Evolutionary conservation across 352 stramenopile genomes (phyloP).

Genomic region (Globisporangium megalacanthum): DNA sequence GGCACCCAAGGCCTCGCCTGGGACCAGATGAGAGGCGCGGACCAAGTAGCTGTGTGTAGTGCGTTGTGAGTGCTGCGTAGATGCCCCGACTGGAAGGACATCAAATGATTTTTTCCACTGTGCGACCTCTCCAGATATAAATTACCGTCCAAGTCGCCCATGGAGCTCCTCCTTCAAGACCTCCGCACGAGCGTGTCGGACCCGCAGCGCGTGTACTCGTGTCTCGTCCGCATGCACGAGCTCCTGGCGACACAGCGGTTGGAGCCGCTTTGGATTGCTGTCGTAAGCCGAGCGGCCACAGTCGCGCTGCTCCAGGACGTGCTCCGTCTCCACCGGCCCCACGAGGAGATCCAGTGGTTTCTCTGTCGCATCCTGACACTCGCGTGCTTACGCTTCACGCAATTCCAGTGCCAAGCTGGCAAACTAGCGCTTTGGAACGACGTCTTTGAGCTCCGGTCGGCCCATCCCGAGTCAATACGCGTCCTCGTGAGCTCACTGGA

Average conservation of each 20-base stretch:
- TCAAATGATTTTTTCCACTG: background rate
- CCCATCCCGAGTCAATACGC: slow-evolving; percentile 24
- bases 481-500: slow-evolving; percentile 28
- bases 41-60: slow-evolving; percentile 1
- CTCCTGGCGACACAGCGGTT: slow-evolving; percentile 11
- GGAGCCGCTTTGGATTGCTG: slow-evolving; percentile 10
- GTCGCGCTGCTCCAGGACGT: slow-evolving; percentile 19
- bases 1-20: background rate
- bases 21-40: background rate
- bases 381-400: slow-evolving; percentile 16
- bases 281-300: slow-evolving; percentile 10
- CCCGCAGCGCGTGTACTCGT: slow-evolving; percentile 26
- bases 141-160: background rate
- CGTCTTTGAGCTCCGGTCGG: slow-evolving; percentile 22
- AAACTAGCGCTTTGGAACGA: slow-evolving; percentile 24
- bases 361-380: slow-evolving; percentile 21
- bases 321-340: slow-evolving; percentile 12
- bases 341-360: slow-evolving; percentile 42
- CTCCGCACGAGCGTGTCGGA: slow-evolving; percentile 14
- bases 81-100: slow-evolving; percentile 5
- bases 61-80: slow-evolving; percentile 2
- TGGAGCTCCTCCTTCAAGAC: slow-evolving; percentile 17
- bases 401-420: slow-evolving; percentile 37
- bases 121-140: background rate
- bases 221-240: slow-evolving; percentile 17